Evolutionary conservation across 495 filamentous ascomycete genomes (phyloP), one percentile per base, ranked within the genome.

Genomic region (Hypomontagnella submonticulosa): DNA sequence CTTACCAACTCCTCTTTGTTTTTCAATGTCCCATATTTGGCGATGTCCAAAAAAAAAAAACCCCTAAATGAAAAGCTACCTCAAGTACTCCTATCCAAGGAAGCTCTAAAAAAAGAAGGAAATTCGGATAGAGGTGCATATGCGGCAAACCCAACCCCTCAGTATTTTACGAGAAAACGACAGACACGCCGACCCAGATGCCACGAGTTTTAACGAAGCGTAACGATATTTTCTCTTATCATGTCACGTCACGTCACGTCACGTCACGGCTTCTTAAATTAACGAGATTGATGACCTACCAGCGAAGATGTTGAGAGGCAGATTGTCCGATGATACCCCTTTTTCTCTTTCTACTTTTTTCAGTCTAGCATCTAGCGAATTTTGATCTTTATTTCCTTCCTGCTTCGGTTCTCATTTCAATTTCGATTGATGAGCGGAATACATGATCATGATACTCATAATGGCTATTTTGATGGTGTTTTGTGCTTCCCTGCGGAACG

Each of bases 321-420:
- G 60, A 64, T 66, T 69, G 61, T 53, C 55, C 43, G 49, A 61
- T 64, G 61, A 64, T 69, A 69, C 60, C 61, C 61, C 46, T 18
- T 41, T 32, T 42, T 43, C 15, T 59, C 6, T 27, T 27, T 41
- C 15, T 34, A 41, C 18, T 51, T 13, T 33, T 34, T 12, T 30
- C 13, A n/a, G n/a, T n/a, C 4, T 41, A 64, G 53, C 56, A 63
- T 69, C 36, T 52, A 65, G 55, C 66, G 54, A 58, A 38, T 16
- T 18, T 63, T 64, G 47, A 57, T 59, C 60, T 60, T 41, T n/a
- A 32, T 27, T 16, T 20, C 8, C 27, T 13, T 49, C 33, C 18
- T 67, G 13, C 34, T 36, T 27, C 13, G 10, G 27, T 27, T 37
- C 9, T 52, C 13, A 38, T 27, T 3, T 38, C 4, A 34, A 6